These are phyloP conservation scores for Syncephalastrum sp. DNA, from an alignment of 371 early-diverging fungal genomes.

Conservation along the genomic window DNA sequence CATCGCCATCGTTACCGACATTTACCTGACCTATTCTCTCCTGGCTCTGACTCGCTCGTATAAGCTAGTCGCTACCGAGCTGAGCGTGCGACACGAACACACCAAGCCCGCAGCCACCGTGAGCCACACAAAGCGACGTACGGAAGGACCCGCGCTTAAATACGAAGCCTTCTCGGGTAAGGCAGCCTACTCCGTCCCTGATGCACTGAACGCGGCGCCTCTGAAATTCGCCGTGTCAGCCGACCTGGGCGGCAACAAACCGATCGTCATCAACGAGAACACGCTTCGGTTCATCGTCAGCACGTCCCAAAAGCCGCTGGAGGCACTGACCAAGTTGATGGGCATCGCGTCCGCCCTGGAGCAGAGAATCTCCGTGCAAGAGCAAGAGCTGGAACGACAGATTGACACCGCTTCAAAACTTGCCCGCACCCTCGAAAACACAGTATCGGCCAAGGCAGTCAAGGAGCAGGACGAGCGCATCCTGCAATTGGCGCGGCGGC, in stretches of 20 bases:
- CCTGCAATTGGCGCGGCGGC: conserved; percentile 10
- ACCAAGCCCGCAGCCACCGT: conserved; percentile 3
- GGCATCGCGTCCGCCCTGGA: too few species aligned
- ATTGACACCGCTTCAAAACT: conserved; percentile 4
- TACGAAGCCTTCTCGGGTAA: too few species aligned
- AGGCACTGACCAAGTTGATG: too few species aligned
- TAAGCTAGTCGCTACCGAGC: conserved; percentile 22
- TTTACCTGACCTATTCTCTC: conserved; percentile 41
- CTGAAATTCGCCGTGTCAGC: conserved; percentile 32
- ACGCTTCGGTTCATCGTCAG: conserved; percentile 35
- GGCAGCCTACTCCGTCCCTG: neutral
- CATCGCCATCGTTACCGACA: conserved; percentile 26
- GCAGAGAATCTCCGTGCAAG: conserved; percentile 6
- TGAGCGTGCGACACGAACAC: conserved; percentile 19
- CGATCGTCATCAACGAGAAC: conserved; percentile 41
- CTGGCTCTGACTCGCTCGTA: conserved; percentile 28
- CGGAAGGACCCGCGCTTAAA: too few species aligned
- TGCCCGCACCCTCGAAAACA: neutral
- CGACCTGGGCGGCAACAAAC: conserved; percentile 31
- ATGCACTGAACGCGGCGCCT: neutral
- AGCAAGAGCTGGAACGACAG: conserved; percentile 18
- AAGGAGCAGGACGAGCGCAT: conserved; percentile 10
- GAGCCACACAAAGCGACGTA: neutral
- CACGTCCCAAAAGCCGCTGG: conserved; percentile 18
- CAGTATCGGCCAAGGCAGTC: neutral